phyloP scores from a whole-genome alignment of 805 yeast species.

The Ogataea sp. region DNA sequence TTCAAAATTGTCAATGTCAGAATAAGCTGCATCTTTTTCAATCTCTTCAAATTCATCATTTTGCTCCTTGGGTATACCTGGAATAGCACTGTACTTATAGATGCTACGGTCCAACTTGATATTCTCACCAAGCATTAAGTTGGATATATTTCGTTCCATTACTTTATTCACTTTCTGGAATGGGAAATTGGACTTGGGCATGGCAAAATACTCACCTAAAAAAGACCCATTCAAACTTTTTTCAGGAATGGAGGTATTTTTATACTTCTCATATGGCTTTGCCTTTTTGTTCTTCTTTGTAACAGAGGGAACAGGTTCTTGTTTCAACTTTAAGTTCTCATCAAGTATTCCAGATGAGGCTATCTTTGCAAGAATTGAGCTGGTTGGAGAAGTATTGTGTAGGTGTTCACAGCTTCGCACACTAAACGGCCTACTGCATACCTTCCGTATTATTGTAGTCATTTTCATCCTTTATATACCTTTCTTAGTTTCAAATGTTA shows the following conservation, averaged over 20 bases:
- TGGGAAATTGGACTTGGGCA: conserved; percentile 4
- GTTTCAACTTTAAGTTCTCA: neutral
- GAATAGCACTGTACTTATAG: conserved; percentile 44
- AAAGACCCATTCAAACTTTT: conserved; percentile 16
- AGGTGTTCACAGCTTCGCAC: neutral
- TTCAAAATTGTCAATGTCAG: conserved; percentile 1
- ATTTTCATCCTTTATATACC: no score
- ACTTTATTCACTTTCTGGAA: conserved; percentile 2
- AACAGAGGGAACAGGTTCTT: neutral
- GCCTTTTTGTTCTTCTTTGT: neutral
- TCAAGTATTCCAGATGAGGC: neutral
- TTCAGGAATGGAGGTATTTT: no score
- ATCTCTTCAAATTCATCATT: neutral
- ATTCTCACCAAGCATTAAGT: conserved; percentile 39
- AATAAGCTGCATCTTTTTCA: conserved; percentile 3
- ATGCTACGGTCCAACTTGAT: conserved; percentile 55
- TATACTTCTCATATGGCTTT: neutral
- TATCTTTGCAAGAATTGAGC: neutral
- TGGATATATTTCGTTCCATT: conserved; percentile 13
- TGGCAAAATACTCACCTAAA: conserved; percentile 10
- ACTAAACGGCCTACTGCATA: no score
- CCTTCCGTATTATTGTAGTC: no score
- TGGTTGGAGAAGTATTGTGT: neutral
- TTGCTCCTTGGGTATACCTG: conserved; percentile 33
- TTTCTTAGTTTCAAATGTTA: no score